Conservation (phyloP, 2,329 filamentous ascomycete species). For the Fusarium brachygibbosum region DNA sequence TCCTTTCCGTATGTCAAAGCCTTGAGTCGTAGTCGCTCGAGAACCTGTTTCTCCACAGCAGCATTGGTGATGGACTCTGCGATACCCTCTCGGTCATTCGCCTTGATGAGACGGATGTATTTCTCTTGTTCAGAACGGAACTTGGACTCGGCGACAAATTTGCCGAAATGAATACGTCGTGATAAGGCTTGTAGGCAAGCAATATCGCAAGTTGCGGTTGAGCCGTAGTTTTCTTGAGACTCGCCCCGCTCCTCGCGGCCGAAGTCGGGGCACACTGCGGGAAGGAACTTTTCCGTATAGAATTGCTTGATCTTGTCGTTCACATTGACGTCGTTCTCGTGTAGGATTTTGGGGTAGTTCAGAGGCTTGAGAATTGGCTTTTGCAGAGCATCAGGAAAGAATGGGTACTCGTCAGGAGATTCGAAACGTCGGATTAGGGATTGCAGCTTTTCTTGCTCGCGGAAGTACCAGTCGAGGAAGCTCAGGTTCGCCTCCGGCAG, state of each 20-base stretch:
- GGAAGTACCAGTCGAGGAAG: constrained; percentile 94
- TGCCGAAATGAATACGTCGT: constrained; percentile 94
- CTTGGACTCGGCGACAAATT: constrained; percentile 97
- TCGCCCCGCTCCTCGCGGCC: constrained; percentile 85
- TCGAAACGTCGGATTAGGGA: constrained; percentile 95
- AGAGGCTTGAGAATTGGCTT: constrained; percentile 88
- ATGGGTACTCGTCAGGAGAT: constrained; percentile 96
- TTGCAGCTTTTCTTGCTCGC: constrained; percentile 90
- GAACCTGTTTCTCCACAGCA: constrained; percentile 89
- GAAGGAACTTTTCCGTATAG: constrained; percentile 87
- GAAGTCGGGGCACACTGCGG: constrained; percentile 83
- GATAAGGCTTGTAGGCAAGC: constrained; percentile 90
- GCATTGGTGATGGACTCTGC: constrained; percentile 91
- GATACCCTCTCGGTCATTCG: constrained; percentile 83
- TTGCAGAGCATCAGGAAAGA: constrained; percentile 87
- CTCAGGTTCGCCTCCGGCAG: constrained; percentile 81
- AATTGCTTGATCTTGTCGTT: constrained; percentile 88
- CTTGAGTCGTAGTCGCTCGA: constrained; percentile 88
- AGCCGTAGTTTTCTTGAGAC: constrained; percentile 94
- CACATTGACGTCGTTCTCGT: constrained; percentile 90
- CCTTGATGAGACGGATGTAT: constrained; percentile 86
- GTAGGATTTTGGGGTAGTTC: constrained; percentile 88
- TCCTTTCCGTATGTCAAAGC: constrained; percentile 94
- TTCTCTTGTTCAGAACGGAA: constrained; percentile 85
- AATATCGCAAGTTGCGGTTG: constrained; percentile 91